phyloP scores from a whole-genome alignment of 129 eudicot species.

The Dittrichia graveolens region DNA sequence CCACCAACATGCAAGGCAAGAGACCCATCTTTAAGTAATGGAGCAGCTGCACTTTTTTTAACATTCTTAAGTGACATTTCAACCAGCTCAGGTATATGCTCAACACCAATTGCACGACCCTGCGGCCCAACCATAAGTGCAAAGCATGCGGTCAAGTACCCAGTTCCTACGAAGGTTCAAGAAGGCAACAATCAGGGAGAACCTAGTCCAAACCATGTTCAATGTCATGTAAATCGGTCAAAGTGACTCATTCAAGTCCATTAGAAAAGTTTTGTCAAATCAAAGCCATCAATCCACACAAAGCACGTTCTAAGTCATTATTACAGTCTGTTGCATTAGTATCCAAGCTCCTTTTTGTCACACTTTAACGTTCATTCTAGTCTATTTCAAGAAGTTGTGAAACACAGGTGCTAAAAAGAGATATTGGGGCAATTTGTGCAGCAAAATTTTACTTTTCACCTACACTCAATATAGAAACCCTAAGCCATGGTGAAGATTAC shows the following conservation, averaged over 20 bases:
- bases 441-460: too few species aligned
- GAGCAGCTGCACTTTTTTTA: constrained; percentile 77
- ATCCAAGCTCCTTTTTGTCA: too few species aligned
- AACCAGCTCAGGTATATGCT: constrained; percentile 89
- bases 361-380: too few species aligned
- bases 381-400: too few species aligned
- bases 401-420: too few species aligned
- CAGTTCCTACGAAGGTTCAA: constrained; percentile 65
- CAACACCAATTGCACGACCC: constrained; percentile 90
- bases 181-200: constrained; percentile 2
- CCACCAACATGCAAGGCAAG: constrained; percentile 79
- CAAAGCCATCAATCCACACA: background rate
- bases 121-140: constrained; percentile 93
- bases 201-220: too few species aligned
- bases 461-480: too few species aligned
- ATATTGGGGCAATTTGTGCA: too few species aligned
- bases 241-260: constrained; percentile 3
- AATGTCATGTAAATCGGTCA: background rate
- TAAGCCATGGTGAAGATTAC: too few species aligned
- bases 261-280: background rate
- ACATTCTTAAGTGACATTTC: constrained; percentile 61
- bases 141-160: constrained; percentile 94
- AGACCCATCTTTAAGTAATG: constrained; percentile 71
- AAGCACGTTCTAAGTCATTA: background rate
- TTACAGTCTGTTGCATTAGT: too few species aligned